Evolutionary conservation across 441 rosid species (phyloP).

Genomic region (Pelargonium myrrhifolium): DNA sequence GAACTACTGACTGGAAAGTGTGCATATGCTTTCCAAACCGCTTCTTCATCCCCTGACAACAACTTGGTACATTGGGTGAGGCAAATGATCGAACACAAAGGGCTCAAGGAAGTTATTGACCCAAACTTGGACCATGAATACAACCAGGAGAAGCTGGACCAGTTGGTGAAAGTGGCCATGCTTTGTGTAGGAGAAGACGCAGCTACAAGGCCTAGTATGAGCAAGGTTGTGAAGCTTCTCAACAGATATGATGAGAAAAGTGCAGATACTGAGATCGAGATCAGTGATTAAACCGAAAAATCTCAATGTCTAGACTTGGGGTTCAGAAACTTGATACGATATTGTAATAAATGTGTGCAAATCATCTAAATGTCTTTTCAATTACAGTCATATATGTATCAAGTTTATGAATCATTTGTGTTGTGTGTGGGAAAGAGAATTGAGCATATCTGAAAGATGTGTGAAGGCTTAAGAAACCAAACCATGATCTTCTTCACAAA

Average conservation of each 20-base stretch:
- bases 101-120: slow-evolving; percentile 15
- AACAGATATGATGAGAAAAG: slow-evolving; percentile 4
- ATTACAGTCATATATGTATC: no score
- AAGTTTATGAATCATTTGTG: no score
- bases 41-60: not conserved
- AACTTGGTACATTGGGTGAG: slow-evolving; percentile 16
- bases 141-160: slow-evolving; percentile 13
- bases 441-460: no score
- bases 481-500: no score
- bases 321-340: no score
- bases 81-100: slow-evolving; percentile 6
- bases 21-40: slow-evolving; percentile 12
- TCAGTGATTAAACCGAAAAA: not conserved
- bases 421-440: no score
- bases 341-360: no score
- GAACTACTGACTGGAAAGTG: slow-evolving; percentile 21
- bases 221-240: slow-evolving; percentile 21
- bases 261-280: slow-evolving; percentile 6
- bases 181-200: slow-evolving; percentile 20
- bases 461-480: no score
- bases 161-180: slow-evolving; percentile 22
- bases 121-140: slow-evolving; percentile 13
- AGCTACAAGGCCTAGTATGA: slow-evolving; percentile 22
- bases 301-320: not conserved
- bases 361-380: no score